These are phyloP conservation scores for Pythium dissotocum DNA, from an alignment of 352 stramenopile species.

Conservation along the genomic window DNA sequence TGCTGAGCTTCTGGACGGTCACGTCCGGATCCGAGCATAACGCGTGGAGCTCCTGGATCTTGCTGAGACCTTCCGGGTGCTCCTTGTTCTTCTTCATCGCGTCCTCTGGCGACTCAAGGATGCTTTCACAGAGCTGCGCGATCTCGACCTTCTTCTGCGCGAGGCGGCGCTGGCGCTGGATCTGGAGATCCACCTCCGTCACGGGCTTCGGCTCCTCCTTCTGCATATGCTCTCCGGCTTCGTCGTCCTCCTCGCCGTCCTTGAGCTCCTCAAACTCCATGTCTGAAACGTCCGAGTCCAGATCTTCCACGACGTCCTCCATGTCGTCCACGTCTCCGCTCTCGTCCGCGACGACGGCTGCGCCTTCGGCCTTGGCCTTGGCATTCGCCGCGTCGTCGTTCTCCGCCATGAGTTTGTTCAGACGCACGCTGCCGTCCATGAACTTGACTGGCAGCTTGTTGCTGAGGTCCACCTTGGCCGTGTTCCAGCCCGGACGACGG, in stretches of 20 bases:
- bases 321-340: slow-evolving; percentile 31
- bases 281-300: slow-evolving; percentile 72
- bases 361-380: slow-evolving; percentile 21
- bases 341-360: slow-evolving; percentile 19
- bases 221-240: slow-evolving; percentile 10
- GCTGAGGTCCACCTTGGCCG: slow-evolving; percentile 53
- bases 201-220: slow-evolving; percentile 14
- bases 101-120: slow-evolving; percentile 85
- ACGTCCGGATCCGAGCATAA: slow-evolving; percentile 72
- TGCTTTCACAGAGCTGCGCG: slow-evolving; percentile 87
- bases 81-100: slow-evolving; percentile 88
- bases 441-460: slow-evolving; percentile 86
- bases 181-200: slow-evolving; percentile 59
- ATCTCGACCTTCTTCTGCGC: slow-evolving; percentile 88
- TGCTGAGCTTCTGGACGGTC: slow-evolving; percentile 82
- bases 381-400: slow-evolving; percentile 14
- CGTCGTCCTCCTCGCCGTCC: slow-evolving; percentile 23
- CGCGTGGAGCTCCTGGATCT: slow-evolving; percentile 74
- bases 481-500: slow-evolving; percentile 63
- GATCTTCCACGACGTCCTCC: slow-evolving; percentile 36
- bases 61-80: slow-evolving; percentile 75
- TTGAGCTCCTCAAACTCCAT: slow-evolving; percentile 84
- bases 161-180: slow-evolving; percentile 69
- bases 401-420: slow-evolving; percentile 71
- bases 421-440: slow-evolving; percentile 81